Base-by-base conservation (phyloP, 2,329 filamentous ascomycete species). In the Aureobasidium lini region DNA sequence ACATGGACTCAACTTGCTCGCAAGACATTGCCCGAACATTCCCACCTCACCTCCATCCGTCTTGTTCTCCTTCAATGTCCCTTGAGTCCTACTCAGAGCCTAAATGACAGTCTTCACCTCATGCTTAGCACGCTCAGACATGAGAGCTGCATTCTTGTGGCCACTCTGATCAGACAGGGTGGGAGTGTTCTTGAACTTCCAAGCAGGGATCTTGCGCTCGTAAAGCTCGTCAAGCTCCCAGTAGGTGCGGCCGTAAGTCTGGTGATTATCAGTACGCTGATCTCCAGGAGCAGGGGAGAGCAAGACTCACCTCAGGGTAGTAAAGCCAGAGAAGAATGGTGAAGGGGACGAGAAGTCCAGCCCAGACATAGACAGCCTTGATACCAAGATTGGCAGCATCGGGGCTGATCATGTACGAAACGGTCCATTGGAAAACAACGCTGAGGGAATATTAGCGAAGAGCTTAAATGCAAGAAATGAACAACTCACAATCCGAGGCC, bases 171-270 rank as follows among this genome's bases (percentile, higher is more conserved):
- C 50, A 16, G 50, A 54, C 5, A 28, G 11, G 10, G 50, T 54
- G 5, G 50, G 1, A 16, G 50, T 54, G 28, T 29, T 32, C 60
- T 62, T 62, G 61, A 65, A 65, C 31, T 60, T 62, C 62, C 62
- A 62, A 13, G 63, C 62, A 28, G 63, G 62, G 37, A 65, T 58
- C 28, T 60, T 62, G 39, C 62, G 60, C 57, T 64, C 56, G 46
- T 64, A 65, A 3, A 65, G 57, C 53, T 64, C 62, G 36, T 64
- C 63, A n/a, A 64, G 34, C 34, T 65, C 63, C 62, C 62, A 61
- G 56, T 65, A 64, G 8, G 62, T 64, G 23, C 62, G 60, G 10
- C 62, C 63, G 50, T 62, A 60, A n/a, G 50, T 60, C 54, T 54
- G 28, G 18, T 11, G 1, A 4, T 36, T 8, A 28, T 61, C 39